Conservation (phyloP, 805 yeast genomes). For the Metschnikowia picachoensis region DNA sequence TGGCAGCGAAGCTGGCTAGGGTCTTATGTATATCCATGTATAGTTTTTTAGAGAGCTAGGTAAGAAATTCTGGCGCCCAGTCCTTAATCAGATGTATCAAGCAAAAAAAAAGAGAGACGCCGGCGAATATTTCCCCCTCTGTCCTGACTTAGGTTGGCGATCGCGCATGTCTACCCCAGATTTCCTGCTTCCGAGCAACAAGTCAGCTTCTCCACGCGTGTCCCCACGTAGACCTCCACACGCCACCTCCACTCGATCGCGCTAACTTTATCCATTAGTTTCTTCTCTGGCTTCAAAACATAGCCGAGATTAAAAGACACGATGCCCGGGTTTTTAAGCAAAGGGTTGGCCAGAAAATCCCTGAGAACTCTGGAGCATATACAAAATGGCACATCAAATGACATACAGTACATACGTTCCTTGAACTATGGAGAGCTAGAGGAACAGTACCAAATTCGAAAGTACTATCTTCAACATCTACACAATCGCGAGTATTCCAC, state of each 20-base stretch:
- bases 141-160: too few relatives aligned
- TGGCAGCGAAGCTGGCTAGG: too few relatives aligned
- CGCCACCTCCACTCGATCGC: too few relatives aligned
- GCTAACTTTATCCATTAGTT: too few relatives aligned
- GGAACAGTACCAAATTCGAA: conserved; percentile 29
- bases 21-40: too few relatives aligned
- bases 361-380: not conserved
- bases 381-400: conserved; percentile 1
- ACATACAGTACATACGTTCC: conserved; percentile 21
- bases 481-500: conserved; percentile 36
- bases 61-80: too few relatives aligned
- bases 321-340: conserved; percentile 12
- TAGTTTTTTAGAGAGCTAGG: too few relatives aligned
- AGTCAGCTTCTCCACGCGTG: not conserved
- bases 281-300: too few relatives aligned
- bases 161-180: conserved; percentile 2
- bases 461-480: conserved; percentile 37
- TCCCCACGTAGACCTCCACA: not conserved
- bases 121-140: too few relatives aligned
- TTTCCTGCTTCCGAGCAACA: not conserved
- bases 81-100: too few relatives aligned
- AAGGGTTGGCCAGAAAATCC: conserved; percentile 5
- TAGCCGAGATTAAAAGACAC: not conserved
- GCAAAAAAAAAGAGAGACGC: too few relatives aligned
- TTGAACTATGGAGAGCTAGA: conserved; percentile 38